Conservation (phyloP, 1,284 basidiomycete species). For the Leccinum fallax region DNA sequence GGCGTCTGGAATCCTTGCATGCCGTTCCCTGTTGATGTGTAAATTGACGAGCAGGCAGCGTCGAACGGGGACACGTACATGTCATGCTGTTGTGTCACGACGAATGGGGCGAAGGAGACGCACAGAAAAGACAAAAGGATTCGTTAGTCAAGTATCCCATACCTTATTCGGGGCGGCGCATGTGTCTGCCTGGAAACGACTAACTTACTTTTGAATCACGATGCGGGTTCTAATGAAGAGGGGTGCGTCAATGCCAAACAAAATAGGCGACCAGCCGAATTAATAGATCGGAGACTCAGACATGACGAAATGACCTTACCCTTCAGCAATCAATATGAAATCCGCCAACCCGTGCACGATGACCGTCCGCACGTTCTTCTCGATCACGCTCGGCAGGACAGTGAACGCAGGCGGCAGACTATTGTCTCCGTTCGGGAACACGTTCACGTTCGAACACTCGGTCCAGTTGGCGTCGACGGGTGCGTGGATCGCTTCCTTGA, state of each 20-base stretch:
- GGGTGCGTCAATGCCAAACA: not conserved
- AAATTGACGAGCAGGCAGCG: not conserved
- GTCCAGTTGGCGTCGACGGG: constrained; percentile 61
- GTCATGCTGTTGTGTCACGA: constrained; percentile 56
- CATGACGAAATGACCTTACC: constrained; percentile 45
- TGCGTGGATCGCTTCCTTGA: constrained; percentile 75
- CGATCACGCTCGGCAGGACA: constrained; percentile 73
- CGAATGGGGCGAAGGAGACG: not conserved
- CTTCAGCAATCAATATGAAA: constrained; percentile 71
- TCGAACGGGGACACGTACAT: constrained; percentile 43
- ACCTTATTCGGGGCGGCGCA: not conserved
- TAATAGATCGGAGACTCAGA: not conserved
- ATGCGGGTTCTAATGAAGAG: constrained; percentile 53
- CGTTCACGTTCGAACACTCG: constrained; percentile 61
- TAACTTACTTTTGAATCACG: constrained; percentile 65
- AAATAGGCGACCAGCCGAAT: not conserved
- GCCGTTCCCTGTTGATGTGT: constrained; percentile 46
- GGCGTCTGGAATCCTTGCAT: constrained; percentile 72
- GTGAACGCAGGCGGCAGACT: constrained; percentile 64
- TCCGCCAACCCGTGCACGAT: constrained; percentile 75
- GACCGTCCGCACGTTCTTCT: constrained; percentile 69
- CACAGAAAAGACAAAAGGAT: not conserved
- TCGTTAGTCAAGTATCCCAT: not conserved
- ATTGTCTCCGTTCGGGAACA: constrained; percentile 62
- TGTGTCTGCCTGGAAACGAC: not conserved